A percentile compares a stretch with the other conserved stretches of the same genome.
Conservation (phyloP, 768 basidiomycete species). For the Termitomyces sp. region DNA sequence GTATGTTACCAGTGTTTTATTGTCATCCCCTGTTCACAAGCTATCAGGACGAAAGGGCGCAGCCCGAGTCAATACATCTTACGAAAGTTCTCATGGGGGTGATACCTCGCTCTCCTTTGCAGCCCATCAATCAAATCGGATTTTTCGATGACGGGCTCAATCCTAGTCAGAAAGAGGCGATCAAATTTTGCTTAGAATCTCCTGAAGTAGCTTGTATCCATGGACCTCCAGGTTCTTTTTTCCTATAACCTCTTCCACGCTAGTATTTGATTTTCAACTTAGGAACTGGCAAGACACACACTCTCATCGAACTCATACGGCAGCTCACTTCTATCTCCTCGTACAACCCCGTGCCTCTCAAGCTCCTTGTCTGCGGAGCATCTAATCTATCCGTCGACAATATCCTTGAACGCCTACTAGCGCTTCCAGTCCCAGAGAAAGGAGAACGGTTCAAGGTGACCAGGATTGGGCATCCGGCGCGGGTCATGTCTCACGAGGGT, state of each 20-base stretch:
- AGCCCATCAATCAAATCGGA: slow-evolving; percentile 33
- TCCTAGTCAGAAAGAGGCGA: slow-evolving; percentile 76
- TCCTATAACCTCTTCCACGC: background rate
- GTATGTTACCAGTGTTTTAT: background rate
- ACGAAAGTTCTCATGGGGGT: slow-evolving; percentile 72
- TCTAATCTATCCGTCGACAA: slow-evolving; percentile 97
- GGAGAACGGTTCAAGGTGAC: slow-evolving; percentile 59
- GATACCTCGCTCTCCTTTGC: slow-evolving; percentile 35
- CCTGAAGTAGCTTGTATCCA: slow-evolving; percentile 89
- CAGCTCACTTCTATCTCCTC: slow-evolving; percentile 58
- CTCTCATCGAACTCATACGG: slow-evolving; percentile 88
- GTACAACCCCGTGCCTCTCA: slow-evolving; percentile 44
- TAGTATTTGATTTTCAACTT: background rate
- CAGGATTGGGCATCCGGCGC: slow-evolving; percentile 93
- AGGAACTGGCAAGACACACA: slow-evolving; percentile 96
- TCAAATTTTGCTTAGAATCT: slow-evolving; percentile 76
- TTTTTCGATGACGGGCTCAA: slow-evolving; percentile 82
- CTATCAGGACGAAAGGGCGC: slow-evolving; percentile 33
- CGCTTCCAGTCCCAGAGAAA: slow-evolving; percentile 47
- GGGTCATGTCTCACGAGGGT: slow-evolving; percentile 72
- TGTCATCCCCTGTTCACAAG: background rate
- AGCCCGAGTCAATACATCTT: slow-evolving; percentile 44
- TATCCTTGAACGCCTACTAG: slow-evolving; percentile 80
- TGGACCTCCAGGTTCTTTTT: slow-evolving; percentile 80
- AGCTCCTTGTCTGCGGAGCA: slow-evolving; percentile 86